Evolutionary conservation across 2,329 filamentous ascomycete species (phyloP).

Genomic region (Sclerotinia sclerotiorum): DNA sequence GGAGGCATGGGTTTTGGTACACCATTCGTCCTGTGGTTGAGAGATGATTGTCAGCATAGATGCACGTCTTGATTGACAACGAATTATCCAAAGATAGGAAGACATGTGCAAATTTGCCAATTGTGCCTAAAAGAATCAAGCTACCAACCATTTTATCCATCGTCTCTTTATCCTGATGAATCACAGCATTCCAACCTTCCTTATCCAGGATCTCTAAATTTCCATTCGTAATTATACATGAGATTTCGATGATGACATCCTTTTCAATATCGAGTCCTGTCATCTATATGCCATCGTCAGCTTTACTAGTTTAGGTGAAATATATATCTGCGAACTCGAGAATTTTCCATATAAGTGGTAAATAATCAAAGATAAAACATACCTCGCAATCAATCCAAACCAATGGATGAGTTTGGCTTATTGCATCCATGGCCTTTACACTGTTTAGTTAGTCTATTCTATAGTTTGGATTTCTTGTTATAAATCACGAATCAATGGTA

Average conservation of each 20-base stretch:
- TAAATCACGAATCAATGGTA: neutral
- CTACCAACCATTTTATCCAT: constrained; percentile 66
- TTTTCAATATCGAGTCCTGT: constrained; percentile 76
- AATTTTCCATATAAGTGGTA: neutral
- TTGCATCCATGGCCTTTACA: constrained; percentile 17
- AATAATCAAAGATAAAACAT: constrained; percentile 1
- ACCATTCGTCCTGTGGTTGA: constrained; percentile 69
- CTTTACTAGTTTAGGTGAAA: neutral
- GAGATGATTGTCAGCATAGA: neutral
- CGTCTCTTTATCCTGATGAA: constrained; percentile 69
- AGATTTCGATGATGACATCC: constrained; percentile 88
- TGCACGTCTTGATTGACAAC: neutral
- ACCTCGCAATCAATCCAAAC: constrained; percentile 27
- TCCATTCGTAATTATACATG: constrained; percentile 84
- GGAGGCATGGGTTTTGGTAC: constrained; percentile 71
- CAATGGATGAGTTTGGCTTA: constrained; percentile 23
- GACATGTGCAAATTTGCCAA: neutral
- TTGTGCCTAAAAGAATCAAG: neutral
- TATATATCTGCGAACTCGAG: neutral
- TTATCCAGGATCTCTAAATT: constrained; percentile 74
- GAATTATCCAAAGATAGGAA: neutral
- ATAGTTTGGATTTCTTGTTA: too few species aligned
- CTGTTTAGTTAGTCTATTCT: too few species aligned
- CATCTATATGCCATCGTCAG: constrained; percentile 64
- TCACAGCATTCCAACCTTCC: constrained; percentile 73